These are phyloP conservation scores for Dioscorea alata DNA, from an alignment of 106 monocot species.

Conservation along the genomic window DNA sequence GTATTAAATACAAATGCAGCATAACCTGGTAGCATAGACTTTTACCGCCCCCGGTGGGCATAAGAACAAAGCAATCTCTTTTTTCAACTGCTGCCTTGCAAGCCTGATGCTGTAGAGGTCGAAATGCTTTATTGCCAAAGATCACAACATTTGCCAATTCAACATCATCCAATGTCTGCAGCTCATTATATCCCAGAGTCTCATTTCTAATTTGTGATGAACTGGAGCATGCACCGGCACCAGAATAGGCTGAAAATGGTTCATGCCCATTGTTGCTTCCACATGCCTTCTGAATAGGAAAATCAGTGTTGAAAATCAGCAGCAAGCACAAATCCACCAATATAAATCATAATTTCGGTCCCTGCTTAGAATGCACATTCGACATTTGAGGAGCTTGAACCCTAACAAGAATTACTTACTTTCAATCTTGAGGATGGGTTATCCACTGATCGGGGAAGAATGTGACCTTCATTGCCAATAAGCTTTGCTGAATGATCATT, in stretches of 20 bases:
- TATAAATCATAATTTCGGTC: too few relatives aligned
- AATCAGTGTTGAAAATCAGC: background rate
- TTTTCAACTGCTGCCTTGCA: conserved; percentile 74
- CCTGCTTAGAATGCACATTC: too few relatives aligned
- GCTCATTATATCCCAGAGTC: conserved; percentile 50
- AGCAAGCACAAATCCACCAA: too few relatives aligned
- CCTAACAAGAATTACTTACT: conserved; percentile 20
- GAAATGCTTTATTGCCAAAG: conserved; percentile 80
- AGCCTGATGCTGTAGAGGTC: conserved; percentile 69
- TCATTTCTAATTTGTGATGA: conserved; percentile 10
- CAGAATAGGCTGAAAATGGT: conserved; percentile 17
- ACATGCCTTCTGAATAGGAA: conserved; percentile 20
- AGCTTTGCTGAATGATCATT: background rate
- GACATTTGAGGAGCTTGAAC: background rate
- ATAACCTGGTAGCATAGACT: conserved; percentile 94
- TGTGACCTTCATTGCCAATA: conserved; percentile 10
- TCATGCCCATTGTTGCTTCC: conserved; percentile 6
- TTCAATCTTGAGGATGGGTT: conserved; percentile 18
- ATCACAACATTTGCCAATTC: conserved; percentile 79
- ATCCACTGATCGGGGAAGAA: background rate
- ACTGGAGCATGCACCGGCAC: background rate
- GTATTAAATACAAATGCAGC: background rate
- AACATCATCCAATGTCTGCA: conserved; percentile 61
- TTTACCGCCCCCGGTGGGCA: conserved; percentile 99
- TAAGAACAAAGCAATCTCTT: conserved; percentile 89